Percentiles rank a stretch among this genome's conserved stretches.
phyloP scores from a whole-genome alignment of 2,329 filamentous ascomycete genomes.

The Tolypocladium amazonense region DNA sequence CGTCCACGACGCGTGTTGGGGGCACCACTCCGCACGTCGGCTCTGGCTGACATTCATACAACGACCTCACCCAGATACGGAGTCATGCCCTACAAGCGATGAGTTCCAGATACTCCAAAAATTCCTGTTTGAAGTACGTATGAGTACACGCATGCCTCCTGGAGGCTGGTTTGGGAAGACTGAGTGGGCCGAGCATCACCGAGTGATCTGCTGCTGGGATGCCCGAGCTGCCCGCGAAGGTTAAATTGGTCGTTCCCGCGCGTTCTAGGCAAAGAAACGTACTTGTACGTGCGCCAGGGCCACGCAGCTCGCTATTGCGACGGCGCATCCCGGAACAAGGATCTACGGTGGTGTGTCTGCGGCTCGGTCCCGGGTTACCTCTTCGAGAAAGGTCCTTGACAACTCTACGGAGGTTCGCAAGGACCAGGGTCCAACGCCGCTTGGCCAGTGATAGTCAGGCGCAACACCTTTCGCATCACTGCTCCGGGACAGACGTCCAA shows the following conservation, averaged over 20 bases:
- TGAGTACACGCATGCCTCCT: too few species aligned
- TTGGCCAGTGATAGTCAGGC: neutral
- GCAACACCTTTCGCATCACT: neutral
- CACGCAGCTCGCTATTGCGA: neutral
- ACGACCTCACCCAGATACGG: neutral
- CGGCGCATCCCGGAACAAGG: neutral
- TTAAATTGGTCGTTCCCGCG: neutral
- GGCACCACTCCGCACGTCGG: neutral
- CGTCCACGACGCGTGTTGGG: neutral
- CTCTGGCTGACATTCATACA: neutral
- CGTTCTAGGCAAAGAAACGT: neutral
- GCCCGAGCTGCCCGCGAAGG: neutral
- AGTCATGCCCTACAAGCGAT: neutral
- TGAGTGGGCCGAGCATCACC: neutral
- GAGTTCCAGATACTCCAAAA: too few species aligned
- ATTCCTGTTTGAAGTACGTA: too few species aligned
- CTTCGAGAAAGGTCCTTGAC: constrained; percentile 6
- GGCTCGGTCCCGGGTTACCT: constrained; percentile 6
- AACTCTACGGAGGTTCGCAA: neutral
- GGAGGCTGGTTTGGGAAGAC: neutral
- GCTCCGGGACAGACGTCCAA: neutral
- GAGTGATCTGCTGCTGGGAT: neutral
- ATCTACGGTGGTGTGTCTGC: constrained; percentile 1
- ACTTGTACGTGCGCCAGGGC: neutral
- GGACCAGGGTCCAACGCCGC: neutral